Evolutionary conservation across 2,329 filamentous ascomycete genomes (phyloP), one percentile per base, ranked within the genome.

Genomic region (Polytolypa hystricis): DNA sequence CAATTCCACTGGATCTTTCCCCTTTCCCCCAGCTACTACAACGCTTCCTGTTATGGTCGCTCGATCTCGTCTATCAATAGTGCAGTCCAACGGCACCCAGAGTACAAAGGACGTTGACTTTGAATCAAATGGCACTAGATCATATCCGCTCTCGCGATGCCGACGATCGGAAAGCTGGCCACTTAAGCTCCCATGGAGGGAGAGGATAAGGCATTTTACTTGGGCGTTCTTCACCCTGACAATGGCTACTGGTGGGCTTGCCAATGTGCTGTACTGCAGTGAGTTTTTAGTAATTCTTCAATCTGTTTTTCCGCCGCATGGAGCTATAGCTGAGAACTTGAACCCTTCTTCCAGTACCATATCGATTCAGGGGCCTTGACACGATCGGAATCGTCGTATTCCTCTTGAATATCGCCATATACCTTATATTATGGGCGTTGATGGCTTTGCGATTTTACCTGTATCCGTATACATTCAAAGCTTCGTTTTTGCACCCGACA

Each of bases 181-280:
- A 10, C 40, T 43, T 4, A 42, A 48, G 10, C 52, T 71, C 14
- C 52, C 57, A 30, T 74, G 70, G 61, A 67, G 62, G 43, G 62
- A 74, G 44, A 60, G 74, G n/a, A 67, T 78, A 30, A 59, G 69
- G 34, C 74, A 79, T 57, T 70, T 77, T 44, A 78, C 75, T 1
- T 89, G 83, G 83, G 85, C 81, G 0, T 89, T 78, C 69, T 89
- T 86, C 50, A 84, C 81, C 11, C 63, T 77, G 56, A 77, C 73
- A 1, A 79, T 76, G 72, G 71, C 72, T 2, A 76, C 72, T 0
- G 72, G 71, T 4, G 71, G 72, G 0, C 61, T 76, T 41, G 73
- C 74, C 4, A 78, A 77, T 55, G 72, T 75, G 4, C 47, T 79
- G 16, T 67, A 73, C 48, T 54, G 57, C 34, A 60, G 78, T 80